A percentile compares a stretch with the other conserved stretches of the same genome.
Conservation (phyloP, 441 rosid genomes). For the Euphorbia corollata region DNA sequence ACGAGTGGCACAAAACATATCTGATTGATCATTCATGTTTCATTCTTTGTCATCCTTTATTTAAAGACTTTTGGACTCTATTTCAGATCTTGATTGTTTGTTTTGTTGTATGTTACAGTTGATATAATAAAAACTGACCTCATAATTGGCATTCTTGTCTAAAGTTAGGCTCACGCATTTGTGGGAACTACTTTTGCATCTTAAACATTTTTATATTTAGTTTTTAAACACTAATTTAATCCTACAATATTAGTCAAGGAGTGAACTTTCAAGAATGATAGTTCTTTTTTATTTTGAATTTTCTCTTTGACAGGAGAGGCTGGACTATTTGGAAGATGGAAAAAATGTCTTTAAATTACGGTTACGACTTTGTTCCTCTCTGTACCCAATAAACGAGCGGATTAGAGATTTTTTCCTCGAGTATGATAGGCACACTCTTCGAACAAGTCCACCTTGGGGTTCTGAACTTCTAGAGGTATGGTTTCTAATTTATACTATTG, state of each 20-base stretch:
- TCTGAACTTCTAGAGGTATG: conserved; percentile 98
- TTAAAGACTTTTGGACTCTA: neutral
- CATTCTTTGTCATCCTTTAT: neutral
- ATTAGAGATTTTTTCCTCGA: conserved; percentile 96
- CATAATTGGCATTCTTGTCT: neutral
- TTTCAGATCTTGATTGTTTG: neutral
- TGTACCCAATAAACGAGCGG: conserved; percentile 90
- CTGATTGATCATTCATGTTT: conserved; percentile 1
- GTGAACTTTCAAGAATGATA: neutral
- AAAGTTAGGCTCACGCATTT: neutral
- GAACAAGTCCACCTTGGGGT: conserved; percentile 98
- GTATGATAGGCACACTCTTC: conserved; percentile 96
- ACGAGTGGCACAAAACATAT: conserved; percentile 15
- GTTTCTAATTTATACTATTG: conserved; percentile 16
- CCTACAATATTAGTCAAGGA: neutral
- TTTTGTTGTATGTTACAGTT: neutral
- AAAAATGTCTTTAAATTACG: conserved; percentile 83
- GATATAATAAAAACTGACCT: neutral
- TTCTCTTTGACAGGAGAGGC: conserved; percentile 61
- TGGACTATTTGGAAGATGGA: conserved; percentile 98
- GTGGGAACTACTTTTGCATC: neutral
- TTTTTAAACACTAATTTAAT: neutral
- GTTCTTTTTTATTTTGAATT: neutral
- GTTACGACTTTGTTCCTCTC: conserved; percentile 84
- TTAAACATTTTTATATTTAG: neutral